Conservation (phyloP, 1,284 basidiomycete species). For the Neonothopanus nambi region DNA sequence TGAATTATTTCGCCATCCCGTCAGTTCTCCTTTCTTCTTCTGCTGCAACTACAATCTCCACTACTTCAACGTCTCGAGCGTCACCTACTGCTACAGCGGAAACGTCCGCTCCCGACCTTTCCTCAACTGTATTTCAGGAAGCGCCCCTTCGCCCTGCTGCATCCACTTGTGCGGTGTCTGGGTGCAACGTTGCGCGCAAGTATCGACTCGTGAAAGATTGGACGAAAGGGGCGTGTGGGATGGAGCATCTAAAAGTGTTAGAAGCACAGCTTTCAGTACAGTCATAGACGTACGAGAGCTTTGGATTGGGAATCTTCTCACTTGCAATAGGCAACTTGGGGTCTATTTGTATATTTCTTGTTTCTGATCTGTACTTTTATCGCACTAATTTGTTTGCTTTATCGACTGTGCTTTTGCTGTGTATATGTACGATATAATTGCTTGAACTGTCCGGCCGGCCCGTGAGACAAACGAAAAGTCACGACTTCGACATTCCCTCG, state of each 20-base stretch:
- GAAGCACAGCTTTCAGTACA: slow-evolving; percentile 26
- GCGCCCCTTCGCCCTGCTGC: slow-evolving; percentile 18
- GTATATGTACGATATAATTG: too few species aligned
- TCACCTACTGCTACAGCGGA: slow-evolving; percentile 6
- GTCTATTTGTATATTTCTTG: too few species aligned
- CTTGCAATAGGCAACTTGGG: too few species aligned
- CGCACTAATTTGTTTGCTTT: too few species aligned
- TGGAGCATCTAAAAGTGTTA: slow-evolving; percentile 54
- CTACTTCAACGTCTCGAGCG: background rate
- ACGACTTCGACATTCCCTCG: background rate
- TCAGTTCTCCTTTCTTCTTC: slow-evolving; percentile 8
- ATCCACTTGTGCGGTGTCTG: slow-evolving; percentile 37
- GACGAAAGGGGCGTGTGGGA: slow-evolving; percentile 46
- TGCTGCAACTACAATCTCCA: background rate
- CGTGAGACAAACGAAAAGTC: too few species aligned
- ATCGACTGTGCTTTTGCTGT: too few species aligned
- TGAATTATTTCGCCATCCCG: slow-evolving; percentile 11
- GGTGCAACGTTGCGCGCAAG: slow-evolving; percentile 39
- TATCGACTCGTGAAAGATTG: slow-evolving; percentile 46
- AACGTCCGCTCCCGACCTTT: background rate
- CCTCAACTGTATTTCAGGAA: slow-evolving; percentile 16
- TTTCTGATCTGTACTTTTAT: too few species aligned
- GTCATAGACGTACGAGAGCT: too few species aligned
- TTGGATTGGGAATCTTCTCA: too few species aligned
- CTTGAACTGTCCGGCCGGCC: too few species aligned